These are phyloP conservation scores for Pseudomicrostroma phylloplanum DNA, from an alignment of 1,284 basidiomycete genomes.

Conservation along the genomic window DNA sequence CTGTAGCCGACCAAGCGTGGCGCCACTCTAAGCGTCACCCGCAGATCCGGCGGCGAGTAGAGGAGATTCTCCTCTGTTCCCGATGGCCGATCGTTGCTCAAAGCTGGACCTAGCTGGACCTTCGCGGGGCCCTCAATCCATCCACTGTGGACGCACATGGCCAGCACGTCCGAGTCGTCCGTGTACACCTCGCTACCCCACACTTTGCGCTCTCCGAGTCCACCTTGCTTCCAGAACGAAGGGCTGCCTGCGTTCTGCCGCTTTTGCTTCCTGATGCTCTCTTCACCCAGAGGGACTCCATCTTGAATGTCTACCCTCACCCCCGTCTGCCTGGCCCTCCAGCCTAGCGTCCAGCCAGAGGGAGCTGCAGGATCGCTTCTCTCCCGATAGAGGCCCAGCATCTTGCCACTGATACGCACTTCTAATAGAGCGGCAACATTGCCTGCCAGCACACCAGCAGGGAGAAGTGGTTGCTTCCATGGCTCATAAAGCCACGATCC, in stretches of 20 bases:
- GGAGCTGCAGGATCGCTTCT: not conserved
- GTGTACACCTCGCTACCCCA: constrained; percentile 61
- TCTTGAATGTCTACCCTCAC: not conserved
- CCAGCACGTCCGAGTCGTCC: constrained; percentile 59
- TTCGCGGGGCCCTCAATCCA: constrained; percentile 53
- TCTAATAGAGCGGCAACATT: constrained; percentile 48
- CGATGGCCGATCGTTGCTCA: constrained; percentile 8
- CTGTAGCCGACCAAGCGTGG: constrained; percentile 57
- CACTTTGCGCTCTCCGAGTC: constrained; percentile 48
- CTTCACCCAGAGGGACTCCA: constrained; percentile 20
- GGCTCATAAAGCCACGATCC: constrained; percentile 45
- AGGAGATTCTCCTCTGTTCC: not conserved
- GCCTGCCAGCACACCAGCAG: constrained; percentile 39
- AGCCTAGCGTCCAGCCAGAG: constrained; percentile 26
- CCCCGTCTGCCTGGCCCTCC: constrained; percentile 19
- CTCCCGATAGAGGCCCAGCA: not conserved
- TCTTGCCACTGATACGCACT: constrained; percentile 41
- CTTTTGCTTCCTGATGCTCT: constrained; percentile 4
- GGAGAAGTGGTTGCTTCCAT: constrained; percentile 33
- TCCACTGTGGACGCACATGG: constrained; percentile 57
- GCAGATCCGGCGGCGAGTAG: constrained; percentile 46
- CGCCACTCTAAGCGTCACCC: constrained; percentile 55
- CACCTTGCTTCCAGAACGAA: constrained; percentile 38
- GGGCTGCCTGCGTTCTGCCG: constrained; percentile 13
- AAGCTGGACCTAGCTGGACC: not conserved